Base-by-base conservation (phyloP, 2,329 filamentous ascomycete genomes). In the Kalmusia sp. region DNA sequence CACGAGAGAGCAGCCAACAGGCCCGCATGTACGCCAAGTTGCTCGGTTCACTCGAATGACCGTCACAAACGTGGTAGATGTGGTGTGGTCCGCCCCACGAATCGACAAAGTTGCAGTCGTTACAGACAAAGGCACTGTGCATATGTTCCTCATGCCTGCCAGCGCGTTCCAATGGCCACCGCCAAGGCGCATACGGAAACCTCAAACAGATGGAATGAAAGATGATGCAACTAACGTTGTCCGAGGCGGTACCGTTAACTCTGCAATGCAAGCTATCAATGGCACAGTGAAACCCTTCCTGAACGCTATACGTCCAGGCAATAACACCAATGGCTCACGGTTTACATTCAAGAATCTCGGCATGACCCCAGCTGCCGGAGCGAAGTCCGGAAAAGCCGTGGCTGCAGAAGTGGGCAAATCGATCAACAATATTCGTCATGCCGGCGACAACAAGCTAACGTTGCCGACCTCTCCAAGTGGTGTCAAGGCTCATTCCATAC, bases 81-180 rank as follows among this genome's bases (percentile, higher is more conserved):
- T 96, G 35, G 86, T 87, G 3, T 99, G 95, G 95, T 89, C 89
- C 1, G 84, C 85, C 49, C 91, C 91, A 3, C 87, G 88, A 51
- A 91, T 91, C 19, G 91, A 96, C 69, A 88, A 90, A 53, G 78
- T 96, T 33, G 93, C 93, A 1, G 87, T 99, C 77, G 87, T 97
- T 22, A 98, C 95, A 0, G 92, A 96, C 67, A 90, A 93, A 63
- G 92, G 93, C n/a, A 99, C 95, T 7, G 87, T 97, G 9, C 95
- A 99, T 75, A 84, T 98, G 37, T 88, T 96, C 59, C 91, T 96
- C 61, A 85, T 98, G 74, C 92, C 92, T 7, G 82, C 86, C 39
- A 90, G 86, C 58, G 91, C 91, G 4, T 93, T 93, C 64, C 87
- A 90, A 61, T 96, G 93, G 93, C 93, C 93, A 34, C 91, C 92